Evolutionary conservation across 441 rosid species (phyloP), one percentile per base, ranked within the genome.

Genomic region (Hura crepitans): DNA sequence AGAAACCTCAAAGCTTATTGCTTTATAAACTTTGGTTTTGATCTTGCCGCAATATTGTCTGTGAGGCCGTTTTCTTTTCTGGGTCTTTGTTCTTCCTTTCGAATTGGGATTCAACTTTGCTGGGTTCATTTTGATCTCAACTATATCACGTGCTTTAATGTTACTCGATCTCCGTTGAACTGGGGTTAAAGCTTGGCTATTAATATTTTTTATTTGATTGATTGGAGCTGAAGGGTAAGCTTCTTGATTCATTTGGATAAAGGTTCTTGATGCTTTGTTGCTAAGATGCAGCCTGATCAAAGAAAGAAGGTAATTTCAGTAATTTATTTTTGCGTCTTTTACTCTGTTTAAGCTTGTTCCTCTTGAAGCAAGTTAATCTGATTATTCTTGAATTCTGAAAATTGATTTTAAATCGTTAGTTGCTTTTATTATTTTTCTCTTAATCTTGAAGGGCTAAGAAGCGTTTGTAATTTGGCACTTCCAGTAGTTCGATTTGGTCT

Each of bases 261-360:
- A 57, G 77, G 61, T 46, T 76, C 75, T 85, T 90, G 78, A 85
- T 82, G 83, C 84, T 20, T 78, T 82, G 76, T 77, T 75, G 81
- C 79, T 77, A 81, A 82, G 86, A 92, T 92, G 98, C 96, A 90
- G 85, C 75, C 85, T 80, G 96, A 91, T 86, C 92, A 92, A 69
- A 76, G 99, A 68, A 89, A 85, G 81, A 94, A 90, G 99, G 99
- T 89, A 65, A 15, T 5, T 25, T 69, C 49, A 55, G 31, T 35
- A 51, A 42, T 25, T 71, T 50, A 18, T 35, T 25, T 55, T 9
- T 23, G 14, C 9, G n/a, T 6, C 12, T 55, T 55, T 25, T 55
- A 15, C 35, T 61, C 46, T 30, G 30, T 51, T 14, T 56, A 12
- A 53, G 61, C 42, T 33, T 42, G 15, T 61, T 39, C n/a, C 45